Conservation (phyloP, 2,329 filamentous ascomycete genomes). For the Achaetomium macrosporum region DNA sequence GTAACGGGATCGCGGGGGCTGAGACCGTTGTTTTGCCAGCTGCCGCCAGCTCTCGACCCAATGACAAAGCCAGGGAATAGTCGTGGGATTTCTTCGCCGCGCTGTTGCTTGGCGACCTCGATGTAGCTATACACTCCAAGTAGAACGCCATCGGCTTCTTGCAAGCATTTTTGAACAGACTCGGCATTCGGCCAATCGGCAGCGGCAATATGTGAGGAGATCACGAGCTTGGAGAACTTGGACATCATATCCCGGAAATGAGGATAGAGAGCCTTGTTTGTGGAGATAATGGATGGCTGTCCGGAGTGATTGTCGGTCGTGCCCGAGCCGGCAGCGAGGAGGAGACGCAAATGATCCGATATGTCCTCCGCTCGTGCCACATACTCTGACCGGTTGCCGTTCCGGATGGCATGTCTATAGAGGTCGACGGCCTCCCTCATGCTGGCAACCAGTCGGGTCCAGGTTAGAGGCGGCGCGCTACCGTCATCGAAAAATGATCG, state of each 20-base stretch:
- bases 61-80: constrained; percentile 89
- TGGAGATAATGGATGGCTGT: constrained; percentile 98
- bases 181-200: constrained; percentile 94
- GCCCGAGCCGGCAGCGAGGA: constrained; percentile 91
- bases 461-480: constrained; percentile 73
- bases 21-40: constrained; percentile 72
- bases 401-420: constrained; percentile 84
- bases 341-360: constrained; percentile 85
- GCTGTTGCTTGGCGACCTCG: constrained; percentile 86
- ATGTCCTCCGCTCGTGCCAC: constrained; percentile 95
- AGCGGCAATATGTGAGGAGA: constrained; percentile 95
- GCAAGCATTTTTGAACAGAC: constrained; percentile 88
- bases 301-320: constrained; percentile 98
- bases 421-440: constrained; percentile 87
- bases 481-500: constrained; percentile 88
- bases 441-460: constrained; percentile 83
- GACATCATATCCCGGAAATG: constrained; percentile 99
- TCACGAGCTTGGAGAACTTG: constrained; percentile 96
- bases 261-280: constrained; percentile 93
- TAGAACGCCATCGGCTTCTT: constrained; percentile 94
- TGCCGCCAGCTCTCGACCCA: constrained; percentile 75
- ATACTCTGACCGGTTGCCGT: constrained; percentile 79
- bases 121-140: constrained; percentile 94
- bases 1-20: constrained; percentile 64
- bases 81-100: constrained; percentile 88